Conservation (phyloP, 495 filamentous ascomycete genomes). For the Podospora fimiseda region DNA sequence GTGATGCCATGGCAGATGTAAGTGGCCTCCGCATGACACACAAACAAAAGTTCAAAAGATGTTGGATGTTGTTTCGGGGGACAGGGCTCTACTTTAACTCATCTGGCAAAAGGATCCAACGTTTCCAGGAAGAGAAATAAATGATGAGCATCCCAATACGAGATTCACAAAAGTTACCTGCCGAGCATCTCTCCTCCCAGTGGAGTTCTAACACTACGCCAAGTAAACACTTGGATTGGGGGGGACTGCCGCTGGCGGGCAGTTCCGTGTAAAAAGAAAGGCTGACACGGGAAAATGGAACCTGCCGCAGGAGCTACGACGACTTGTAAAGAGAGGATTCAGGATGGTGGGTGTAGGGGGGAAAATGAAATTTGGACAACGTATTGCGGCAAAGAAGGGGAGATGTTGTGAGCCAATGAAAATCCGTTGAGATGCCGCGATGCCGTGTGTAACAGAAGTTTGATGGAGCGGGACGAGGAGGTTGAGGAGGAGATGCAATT, state of each 20-base stretch:
- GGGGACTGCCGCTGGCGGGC: slow-evolving; percentile 11
- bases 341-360: background rate
- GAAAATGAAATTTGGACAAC: background rate
- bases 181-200: background rate
- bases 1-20: slow-evolving; percentile 41
- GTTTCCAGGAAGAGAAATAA: background rate
- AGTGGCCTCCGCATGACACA: slow-evolving; percentile 41
- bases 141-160: background rate
- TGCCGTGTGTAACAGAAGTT: background rate
- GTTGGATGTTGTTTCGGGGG: slow-evolving; percentile 1
- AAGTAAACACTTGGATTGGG: no score
- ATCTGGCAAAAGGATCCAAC: slow-evolving; percentile 5
- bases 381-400: background rate
- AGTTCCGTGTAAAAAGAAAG: slow-evolving; percentile 12
- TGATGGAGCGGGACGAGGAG: background rate
- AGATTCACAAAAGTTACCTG: background rate
- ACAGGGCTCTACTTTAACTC: slow-evolving; percentile 17
- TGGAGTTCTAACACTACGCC: slow-evolving; percentile 2
- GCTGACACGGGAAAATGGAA: slow-evolving; percentile 27
- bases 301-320: slow-evolving; percentile 15
- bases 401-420: background rate
- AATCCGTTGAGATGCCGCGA: background rate
- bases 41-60: slow-evolving; percentile 8
- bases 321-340: background rate
- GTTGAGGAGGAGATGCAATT: background rate